Base-by-base conservation (phyloP, 331 rosid species). In the Telfairia occidentalis region DNA sequence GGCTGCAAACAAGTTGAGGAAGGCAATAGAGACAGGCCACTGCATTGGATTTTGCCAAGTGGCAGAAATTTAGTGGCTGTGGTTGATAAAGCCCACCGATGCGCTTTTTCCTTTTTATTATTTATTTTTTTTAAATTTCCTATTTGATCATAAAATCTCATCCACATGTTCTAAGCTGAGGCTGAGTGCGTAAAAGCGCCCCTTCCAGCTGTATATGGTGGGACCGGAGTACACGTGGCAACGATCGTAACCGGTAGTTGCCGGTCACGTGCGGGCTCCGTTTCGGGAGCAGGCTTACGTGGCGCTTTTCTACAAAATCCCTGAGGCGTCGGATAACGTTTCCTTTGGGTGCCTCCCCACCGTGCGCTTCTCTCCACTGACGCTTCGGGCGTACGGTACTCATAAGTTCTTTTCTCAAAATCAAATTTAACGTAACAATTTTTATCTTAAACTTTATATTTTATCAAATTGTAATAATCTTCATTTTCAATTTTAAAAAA, bases 161-260 rank as follows among this genome's bases (percentile, higher is more conserved):
- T 78, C 98, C 98, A 92, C 98, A 90, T 86, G 78, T 85, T 84
- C 42, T 24, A 2, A 28, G 73, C 77, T 49, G 78, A 80, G 77
- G 81, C 78, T 71, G 40, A 18, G 85, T 81, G 77, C 83, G 85
- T 76, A 87, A 90, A 88, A 88, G 90, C 78, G 87, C 26, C 35
- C 5, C 79, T 70, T 83, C 91, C 89, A 82, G 83, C 83, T 78
- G 84, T 75, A 55, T 64, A 1, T 49, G 76, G 84, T 88, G 92
- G 90, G 19, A 77, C 81, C 24, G 0, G 0, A 0, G 1, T 0
- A 52, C 50, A 81, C 82, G 82, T 87, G 90, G 85, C 61, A 34
- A 5, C 1, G 2, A 24, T 28, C 3, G 1, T 2, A 74, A 89
- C 78, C 57, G 76, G 54, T 28, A 21, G 76, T 21, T 9, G 8